These are phyloP conservation scores for Biscogniauxia mediterranea DNA, from an alignment of 2,329 filamentous ascomycete species.

Conservation along the genomic window DNA sequence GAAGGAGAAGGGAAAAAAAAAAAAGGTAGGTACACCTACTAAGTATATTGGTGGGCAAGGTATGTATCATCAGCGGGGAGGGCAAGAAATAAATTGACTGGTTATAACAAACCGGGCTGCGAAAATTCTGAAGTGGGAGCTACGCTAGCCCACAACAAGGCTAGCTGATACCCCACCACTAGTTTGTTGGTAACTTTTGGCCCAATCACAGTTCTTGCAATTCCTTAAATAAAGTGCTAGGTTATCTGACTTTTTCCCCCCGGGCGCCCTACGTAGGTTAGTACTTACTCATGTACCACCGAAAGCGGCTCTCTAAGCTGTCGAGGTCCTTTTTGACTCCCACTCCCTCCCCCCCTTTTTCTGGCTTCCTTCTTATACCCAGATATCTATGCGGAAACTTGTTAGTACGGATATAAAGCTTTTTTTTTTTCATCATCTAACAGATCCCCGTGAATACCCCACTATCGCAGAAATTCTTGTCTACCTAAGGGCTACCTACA, in stretches of 20 bases:
- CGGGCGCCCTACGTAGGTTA: no score
- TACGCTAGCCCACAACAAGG: not conserved
- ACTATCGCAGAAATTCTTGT: not conserved
- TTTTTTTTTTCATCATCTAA: no score
- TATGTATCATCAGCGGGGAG: slow-evolving; percentile 5
- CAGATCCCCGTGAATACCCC: not conserved
- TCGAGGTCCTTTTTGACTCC: no score
- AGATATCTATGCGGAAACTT: not conserved
- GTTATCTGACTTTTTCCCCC: not conserved
- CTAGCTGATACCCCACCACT: not conserved
- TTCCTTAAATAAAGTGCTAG: slow-evolving; percentile 1
- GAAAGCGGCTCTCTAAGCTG: not conserved
- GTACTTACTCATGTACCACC: not conserved
- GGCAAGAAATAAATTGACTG: not conserved
- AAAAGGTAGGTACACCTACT: not conserved
- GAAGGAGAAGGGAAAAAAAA: slow-evolving; percentile 5
- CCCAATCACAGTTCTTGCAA: slow-evolving; percentile 13
- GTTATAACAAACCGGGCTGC: not conserved
- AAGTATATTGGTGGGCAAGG: no score
- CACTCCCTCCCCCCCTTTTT: no score
- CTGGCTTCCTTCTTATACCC: no score
- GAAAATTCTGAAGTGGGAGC: not conserved
- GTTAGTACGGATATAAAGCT: not conserved
- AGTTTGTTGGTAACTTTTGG: not conserved
- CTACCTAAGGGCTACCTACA: no score